phyloP scores from a whole-genome alignment of 257 asterid species.

The Parsonsia alboflavescens region DNA sequence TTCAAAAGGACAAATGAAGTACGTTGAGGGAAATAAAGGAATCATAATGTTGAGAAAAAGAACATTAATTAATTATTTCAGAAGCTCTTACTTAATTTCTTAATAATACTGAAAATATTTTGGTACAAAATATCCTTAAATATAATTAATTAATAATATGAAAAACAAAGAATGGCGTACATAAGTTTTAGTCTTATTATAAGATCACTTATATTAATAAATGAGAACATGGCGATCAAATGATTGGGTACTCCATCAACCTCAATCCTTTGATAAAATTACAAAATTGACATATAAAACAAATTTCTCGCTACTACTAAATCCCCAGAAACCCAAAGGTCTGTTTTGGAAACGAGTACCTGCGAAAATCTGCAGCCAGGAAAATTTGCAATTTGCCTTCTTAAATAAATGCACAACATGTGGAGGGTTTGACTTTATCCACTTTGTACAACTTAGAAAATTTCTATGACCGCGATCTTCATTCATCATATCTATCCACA shows the following conservation, averaged over 20 bases:
- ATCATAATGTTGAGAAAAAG: no score
- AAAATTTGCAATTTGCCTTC: constrained; percentile 8
- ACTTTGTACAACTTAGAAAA: not conserved
- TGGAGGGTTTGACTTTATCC: constrained; percentile 21
- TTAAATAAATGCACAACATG: constrained; percentile 17
- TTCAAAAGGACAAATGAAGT: no score
- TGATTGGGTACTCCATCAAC: not conserved
- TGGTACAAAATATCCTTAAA: no score
- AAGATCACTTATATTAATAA: not conserved
- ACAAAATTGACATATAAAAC: not conserved
- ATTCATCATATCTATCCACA: not conserved
- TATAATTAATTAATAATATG: no score
- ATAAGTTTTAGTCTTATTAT: no score
- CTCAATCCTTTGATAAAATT: not conserved
- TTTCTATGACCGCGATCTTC: not conserved
- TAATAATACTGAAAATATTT: no score
- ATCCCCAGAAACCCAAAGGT: not conserved
- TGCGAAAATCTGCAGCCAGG: constrained; percentile 1
- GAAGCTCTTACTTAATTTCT: no score
- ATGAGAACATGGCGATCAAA: not conserved
- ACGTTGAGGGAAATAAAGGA: no score
- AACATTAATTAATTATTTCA: no score
- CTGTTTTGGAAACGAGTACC: not conserved
- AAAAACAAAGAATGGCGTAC: no score
- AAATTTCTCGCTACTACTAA: not conserved